These are phyloP conservation scores for Pugionium dolabratum DNA, from an alignment of 345 rosid genomes.

Conservation along the genomic window DNA sequence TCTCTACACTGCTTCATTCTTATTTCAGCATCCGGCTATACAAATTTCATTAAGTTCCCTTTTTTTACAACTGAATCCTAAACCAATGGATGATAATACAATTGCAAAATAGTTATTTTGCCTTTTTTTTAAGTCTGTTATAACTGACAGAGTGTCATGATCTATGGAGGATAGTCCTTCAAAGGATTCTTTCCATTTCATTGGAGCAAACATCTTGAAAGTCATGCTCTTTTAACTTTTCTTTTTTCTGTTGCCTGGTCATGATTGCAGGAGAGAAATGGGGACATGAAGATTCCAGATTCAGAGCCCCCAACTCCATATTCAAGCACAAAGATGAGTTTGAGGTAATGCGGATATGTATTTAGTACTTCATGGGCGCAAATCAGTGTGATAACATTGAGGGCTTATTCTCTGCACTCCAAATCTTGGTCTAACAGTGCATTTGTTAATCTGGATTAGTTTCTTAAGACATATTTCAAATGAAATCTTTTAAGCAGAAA, in stretches of 20 bases:
- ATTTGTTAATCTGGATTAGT: conserved; percentile 5
- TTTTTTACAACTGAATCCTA: background rate
- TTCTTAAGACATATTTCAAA: conserved; percentile 3
- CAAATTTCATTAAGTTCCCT: background rate
- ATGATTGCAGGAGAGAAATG: conserved; percentile 77
- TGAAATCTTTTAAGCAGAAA: conserved; percentile 7
- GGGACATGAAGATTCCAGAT: conserved; percentile 76
- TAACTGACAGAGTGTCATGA: conserved; percentile 12
- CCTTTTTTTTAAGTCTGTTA: background rate
- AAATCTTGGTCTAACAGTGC: conserved; percentile 16
- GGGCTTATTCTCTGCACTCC: conserved; percentile 8
- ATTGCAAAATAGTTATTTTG: background rate
- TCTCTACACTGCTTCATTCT: conserved; percentile 8
- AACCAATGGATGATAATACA: background rate
- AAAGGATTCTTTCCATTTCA: background rate
- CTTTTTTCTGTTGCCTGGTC: conserved; percentile 20
- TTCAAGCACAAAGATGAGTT: conserved; percentile 75
- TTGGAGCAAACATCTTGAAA: background rate
- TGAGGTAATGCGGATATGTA: conserved; percentile 56
- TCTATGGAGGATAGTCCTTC: background rate
- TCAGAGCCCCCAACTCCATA: conserved; percentile 97
- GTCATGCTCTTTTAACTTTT: conserved; percentile 22
- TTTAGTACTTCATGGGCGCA: conserved; percentile 11
- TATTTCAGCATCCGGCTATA: background rate
- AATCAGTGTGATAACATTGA: conserved; percentile 10